Evolutionary conservation across 352 stramenopile genomes (phyloP), one percentile per base, ranked within the genome.

Genomic region (Peronospora belbahrii): DNA sequence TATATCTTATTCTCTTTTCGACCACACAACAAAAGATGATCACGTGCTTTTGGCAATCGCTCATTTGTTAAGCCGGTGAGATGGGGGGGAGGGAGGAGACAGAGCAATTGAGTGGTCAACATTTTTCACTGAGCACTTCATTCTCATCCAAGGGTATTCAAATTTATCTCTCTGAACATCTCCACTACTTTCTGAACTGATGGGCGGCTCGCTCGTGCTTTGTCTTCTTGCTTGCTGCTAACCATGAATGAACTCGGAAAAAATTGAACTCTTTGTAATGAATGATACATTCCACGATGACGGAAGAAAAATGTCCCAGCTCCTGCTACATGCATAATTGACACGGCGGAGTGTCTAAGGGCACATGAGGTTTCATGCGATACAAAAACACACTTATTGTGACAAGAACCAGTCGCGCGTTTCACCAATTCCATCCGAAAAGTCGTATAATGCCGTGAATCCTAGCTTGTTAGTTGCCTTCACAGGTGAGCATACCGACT

Each of bases 351-450:
- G 27, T 49, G 43, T 50, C 23, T 36, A 46, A 38, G 36, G 23
- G 24, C 28, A 57, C 28, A 60, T 23, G 42, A 23, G 27, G 19
- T 40, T 19, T 32, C 20, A 38, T 32, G 19, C 33, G 15, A 40
- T 24, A 33, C 19, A 36, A 13, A 17, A 34, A 2, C 22, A 22
- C 20, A 19, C 51, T 50, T 64, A 73, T 13, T 64, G 36, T 23
- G 59, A 69, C 44, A 73, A 28, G 60, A 91, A 88, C 80, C 80
- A 91, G 58, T 88, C 73, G 40, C 80, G 78, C 11, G 80, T 88
- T 42, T 84, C 73, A 8, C 56, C 59, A 28, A 91, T 86, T 22
- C 80, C 80, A 5, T 68, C 53, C 1, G 71, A 66, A 48, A 88
- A 85, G 41, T 70, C 53, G 62, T 83, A 91, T 3, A 52, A 58